Evolutionary conservation across 768 basidiomycete species (phyloP), one percentile per base, ranked within the genome.

Genomic region (Pleurotus citrinopileatus): DNA sequence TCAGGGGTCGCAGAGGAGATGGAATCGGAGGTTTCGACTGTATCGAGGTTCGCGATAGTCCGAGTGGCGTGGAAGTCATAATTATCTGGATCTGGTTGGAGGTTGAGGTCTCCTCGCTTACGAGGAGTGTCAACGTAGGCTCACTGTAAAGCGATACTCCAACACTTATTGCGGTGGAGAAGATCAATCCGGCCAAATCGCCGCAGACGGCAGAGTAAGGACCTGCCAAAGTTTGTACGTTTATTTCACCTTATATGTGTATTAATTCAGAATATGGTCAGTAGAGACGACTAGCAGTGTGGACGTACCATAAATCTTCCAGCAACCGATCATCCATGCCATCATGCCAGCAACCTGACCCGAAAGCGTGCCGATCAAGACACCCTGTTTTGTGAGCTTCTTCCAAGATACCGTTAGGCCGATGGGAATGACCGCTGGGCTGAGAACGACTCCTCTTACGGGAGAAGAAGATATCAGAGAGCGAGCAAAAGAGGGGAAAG

Each of bases 321-420:
- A 74, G 55, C 78, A 79, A 0, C 76, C 73, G 7, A 80, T 68
- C 72, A 80, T 76, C 77, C 78, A 80, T 17, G 78, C 76, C 0
- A 73, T 37, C 73, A 78, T 77, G 37, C 75, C 76, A 13, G 74
- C 60, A 13, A 63, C 57, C 6, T 73, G 74, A 1, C 77, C 77
- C 2, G 67, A 64, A 43, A 79, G 64, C 12, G 74, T 66, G 2
- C 77, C 78, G 29, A 61, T 58, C 26, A 77, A 62, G 0, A 79
- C 70, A 13, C 70, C 76, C 1, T 68, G 67, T 10, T 62, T 59
- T 2, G 74, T 73, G 13, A 80, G 60, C 56, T 77, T 78, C 28
- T 71, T 68, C 77, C 77, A 78, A 0, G 73, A 73, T 28, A 79
- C 72, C 0, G 73, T 78, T 29, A 79, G 64, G 2, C 63, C 73